Evolutionary conservation across 2,329 filamentous ascomycete species (phyloP).

Genomic region (Coniosporium tulheliwenetii): DNA sequence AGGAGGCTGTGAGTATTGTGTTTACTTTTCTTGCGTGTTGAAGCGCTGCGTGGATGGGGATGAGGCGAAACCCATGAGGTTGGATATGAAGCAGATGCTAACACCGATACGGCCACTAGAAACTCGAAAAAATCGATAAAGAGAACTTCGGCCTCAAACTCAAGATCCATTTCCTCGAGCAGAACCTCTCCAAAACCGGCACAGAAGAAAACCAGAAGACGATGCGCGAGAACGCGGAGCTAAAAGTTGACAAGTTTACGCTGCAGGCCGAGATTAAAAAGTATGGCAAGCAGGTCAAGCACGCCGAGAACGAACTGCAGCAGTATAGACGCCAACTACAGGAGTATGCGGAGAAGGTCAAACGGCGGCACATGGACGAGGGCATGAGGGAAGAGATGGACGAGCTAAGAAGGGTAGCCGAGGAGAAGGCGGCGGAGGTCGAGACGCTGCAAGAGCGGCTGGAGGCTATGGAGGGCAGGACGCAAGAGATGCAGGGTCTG

Average conservation of each 20-base stretch:
- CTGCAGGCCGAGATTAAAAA: conserved; percentile 76
- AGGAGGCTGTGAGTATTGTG: conserved; percentile 57
- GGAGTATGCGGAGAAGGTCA: conserved; percentile 69
- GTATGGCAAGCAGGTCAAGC: conserved; percentile 69
- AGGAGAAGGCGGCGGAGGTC: conserved; percentile 26
- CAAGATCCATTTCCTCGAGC: conserved; percentile 93
- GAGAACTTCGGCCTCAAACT: conserved; percentile 96
- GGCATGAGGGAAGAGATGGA: conserved; percentile 48
- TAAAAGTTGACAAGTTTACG: conserved; percentile 84
- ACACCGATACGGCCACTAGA: conserved; percentile 21
- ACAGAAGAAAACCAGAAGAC: conserved; percentile 81
- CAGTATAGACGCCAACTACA: conserved; percentile 66
- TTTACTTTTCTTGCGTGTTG: not conserved
- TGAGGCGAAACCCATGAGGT: not conserved
- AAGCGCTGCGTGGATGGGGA: too few relatives aligned
- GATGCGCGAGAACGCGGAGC: conserved; percentile 84
- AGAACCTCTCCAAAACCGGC: conserved; percentile 72
- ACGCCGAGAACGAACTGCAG: conserved; percentile 77
- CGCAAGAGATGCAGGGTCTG: conserved; percentile 18
- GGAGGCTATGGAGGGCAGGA: conserved; percentile 19
- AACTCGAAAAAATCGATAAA: conserved; percentile 90
- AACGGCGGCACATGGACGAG: conserved; percentile 59
- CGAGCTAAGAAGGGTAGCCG: conserved; percentile 21
- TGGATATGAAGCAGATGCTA: conserved; percentile 1
- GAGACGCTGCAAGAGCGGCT: conserved; percentile 24